These are phyloP conservation scores for Fusarium nelsonii DNA, from an alignment of 2,329 filamentous ascomycete genomes.

Conservation along the genomic window DNA sequence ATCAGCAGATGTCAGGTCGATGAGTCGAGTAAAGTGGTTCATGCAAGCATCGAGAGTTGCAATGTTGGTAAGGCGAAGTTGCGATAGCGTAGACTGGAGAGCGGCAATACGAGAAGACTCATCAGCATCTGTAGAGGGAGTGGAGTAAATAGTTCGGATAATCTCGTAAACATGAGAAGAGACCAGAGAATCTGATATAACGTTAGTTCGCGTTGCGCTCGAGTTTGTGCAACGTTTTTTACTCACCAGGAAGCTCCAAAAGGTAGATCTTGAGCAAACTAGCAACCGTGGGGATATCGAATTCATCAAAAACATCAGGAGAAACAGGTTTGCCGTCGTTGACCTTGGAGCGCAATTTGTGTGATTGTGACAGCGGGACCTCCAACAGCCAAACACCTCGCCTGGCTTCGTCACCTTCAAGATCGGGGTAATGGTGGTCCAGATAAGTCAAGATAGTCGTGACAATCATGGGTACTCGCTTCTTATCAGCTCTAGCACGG, in stretches of 20 bases:
- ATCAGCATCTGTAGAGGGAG: constrained; percentile 79
- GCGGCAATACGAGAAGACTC: constrained; percentile 87
- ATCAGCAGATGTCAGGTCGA: constrained; percentile 95
- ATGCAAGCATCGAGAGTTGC: constrained; percentile 98
- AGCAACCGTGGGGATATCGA: constrained; percentile 93
- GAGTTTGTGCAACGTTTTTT: not conserved
- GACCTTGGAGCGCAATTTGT: constrained; percentile 83
- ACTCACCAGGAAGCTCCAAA: constrained; percentile 89
- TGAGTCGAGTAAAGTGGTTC: constrained; percentile 96
- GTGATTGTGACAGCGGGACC: constrained; percentile 85
- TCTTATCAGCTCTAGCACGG: constrained; percentile 90
- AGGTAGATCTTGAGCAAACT: constrained; percentile 94
- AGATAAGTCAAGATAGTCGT: constrained; percentile 95
- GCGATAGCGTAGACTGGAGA: constrained; percentile 93
- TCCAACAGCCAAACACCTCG: constrained; percentile 95
- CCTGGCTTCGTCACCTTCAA: constrained; percentile 94
- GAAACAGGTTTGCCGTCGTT: constrained; percentile 89
- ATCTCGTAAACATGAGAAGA: constrained; percentile 99
- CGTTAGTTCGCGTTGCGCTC: constrained; percentile 42
- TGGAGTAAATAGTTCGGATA: constrained; percentile 95
- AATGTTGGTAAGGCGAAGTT: constrained; percentile 95
- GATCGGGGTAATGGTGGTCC: constrained; percentile 95
- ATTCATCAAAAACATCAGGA: constrained; percentile 82
- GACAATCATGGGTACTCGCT: constrained; percentile 91
- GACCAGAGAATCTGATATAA: constrained; percentile 84